Base-by-base conservation (phyloP, 805 yeast genomes). In the Hanseniaspora osmophila region DNA sequence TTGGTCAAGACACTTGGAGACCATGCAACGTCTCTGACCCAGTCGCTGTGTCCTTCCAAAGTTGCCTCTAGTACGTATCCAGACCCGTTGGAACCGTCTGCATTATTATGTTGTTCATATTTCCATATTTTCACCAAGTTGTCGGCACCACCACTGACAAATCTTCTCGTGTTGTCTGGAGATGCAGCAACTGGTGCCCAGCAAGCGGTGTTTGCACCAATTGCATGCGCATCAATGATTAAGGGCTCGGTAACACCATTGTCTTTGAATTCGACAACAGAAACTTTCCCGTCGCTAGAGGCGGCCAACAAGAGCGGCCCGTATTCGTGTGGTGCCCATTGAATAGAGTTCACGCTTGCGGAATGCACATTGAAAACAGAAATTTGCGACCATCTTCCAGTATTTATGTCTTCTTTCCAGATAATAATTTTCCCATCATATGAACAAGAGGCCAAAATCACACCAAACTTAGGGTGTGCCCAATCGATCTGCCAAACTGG, bases 21-120 rank as follows among this genome's bases (percentile, higher is more conserved):
- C 98, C 98, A 92, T 3, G 94, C 86, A 49, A 90, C 96, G 61
- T 92, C 99, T 64, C 98, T 80, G 32, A 92, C 96, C 99, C 99
- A 92, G 64, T 92, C 98, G 15, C 84, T 71, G 64, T 92, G 98
- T 37, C 96, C 98, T 51, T 78, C 80, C 45, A 92, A 73, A 27
- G 77, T 74, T 39, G 79, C 80, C 62, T 90, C 96, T 55, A 80
- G 73, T 22, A 71, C 71, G 60, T 84, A 86, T 4, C 38, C 38
- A 35, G 38, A 17, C 11, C 11, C 11, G 10, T 16, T n/a, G 18
- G 16, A n/a, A 6, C 18, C 38, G 16, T 13, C 38, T 19, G 43
- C 40, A 17, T 38, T 39, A 11, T 42, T 42, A 27, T 37, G 30
- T 52, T 71, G 74, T 50, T 80, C 81, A 54, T 66, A 78, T 55